Base-by-base conservation (phyloP, 208 protist species). In the Leptomonas seymouri region DNA sequence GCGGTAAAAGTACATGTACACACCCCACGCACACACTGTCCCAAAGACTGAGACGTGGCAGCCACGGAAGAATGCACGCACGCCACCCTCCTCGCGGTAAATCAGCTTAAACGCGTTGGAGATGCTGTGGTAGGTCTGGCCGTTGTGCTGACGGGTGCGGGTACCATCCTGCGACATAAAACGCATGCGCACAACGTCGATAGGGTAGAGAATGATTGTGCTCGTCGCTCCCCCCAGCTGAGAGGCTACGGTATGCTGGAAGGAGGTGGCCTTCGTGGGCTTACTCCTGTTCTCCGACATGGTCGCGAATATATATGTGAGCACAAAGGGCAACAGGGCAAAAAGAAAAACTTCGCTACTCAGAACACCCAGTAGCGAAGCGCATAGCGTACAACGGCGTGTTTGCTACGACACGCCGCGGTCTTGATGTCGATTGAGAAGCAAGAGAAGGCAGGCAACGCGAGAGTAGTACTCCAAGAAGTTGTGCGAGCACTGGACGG, bases 1-100 rank as follows among this genome's bases (percentile, higher is more conserved):
- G 21, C 86, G 86, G 67, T 97, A 97, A n/a, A 82, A 56, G 61
- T 85, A 94, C 93, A 97, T 96, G 80, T 94, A 96, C 15, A 94
- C 71, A 3, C 91, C 91, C 89, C 91, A 96, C 20, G 91, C 75
- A 39, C 51, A 73, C 18, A 90, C 77, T 15, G 86, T 51, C 11
- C 86, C 91, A 9, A 80, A 44, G 5, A 96, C 78, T 0, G 91
- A 69, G 21, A 94, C 77, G 58, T 88, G 85, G 54, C 79, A 85
- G 25, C 91, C 91, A 5, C 86, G 86, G 69, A 89, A 94, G 23
- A 96, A 70, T 4, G 82, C 79, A 2, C 63, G 63, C 23, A 83
- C 8, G 14, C 80, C 70, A 12, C 87, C 91, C 70, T 96, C 84
- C 41, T 88, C 78, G 12, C 44, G 39, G 31, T 78, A 75, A 36